A percentile compares a stretch with the other conserved stretches of the same genome.
phyloP scores from a whole-genome alignment of 192 early-diverging fungal species.

The Coemansia sp. region DNA sequence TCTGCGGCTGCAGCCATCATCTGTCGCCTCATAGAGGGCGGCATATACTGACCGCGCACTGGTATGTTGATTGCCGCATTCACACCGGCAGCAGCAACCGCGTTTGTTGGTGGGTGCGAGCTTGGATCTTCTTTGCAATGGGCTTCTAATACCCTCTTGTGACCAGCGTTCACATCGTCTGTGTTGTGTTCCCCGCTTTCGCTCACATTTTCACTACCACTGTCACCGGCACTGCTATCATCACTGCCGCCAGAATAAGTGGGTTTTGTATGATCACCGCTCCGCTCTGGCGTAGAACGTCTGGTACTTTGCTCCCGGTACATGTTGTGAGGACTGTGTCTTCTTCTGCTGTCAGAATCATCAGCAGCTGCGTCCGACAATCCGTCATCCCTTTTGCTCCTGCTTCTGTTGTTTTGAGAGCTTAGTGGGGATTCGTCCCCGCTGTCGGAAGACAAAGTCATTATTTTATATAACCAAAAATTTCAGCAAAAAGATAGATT shows the following conservation, averaged over 20 bases:
- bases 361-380: not conserved
- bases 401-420: not conserved
- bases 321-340: not conserved
- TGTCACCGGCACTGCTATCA: not conserved
- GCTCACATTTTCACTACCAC: not conserved
- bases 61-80: not conserved
- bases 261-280: not conserved
- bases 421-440: not conserved
- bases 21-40: conserved; percentile 75
- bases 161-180: not conserved
- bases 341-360: no score
- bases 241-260: not conserved
- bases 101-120: not conserved
- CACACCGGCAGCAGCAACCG: not conserved
- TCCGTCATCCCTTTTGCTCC: not conserved
- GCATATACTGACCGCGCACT: conserved; percentile 65
- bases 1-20: conserved; percentile 56
- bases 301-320: not conserved
- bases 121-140: not conserved
- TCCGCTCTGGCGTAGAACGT: not conserved
- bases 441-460: conserved; percentile 4
- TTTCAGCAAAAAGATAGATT: not conserved
- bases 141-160: not conserved
- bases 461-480: not conserved
- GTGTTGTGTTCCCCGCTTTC: not conserved